phyloP scores from a whole-genome alignment of 2,329 filamentous ascomycete genomes.

The Beauveria bassiana region DNA sequence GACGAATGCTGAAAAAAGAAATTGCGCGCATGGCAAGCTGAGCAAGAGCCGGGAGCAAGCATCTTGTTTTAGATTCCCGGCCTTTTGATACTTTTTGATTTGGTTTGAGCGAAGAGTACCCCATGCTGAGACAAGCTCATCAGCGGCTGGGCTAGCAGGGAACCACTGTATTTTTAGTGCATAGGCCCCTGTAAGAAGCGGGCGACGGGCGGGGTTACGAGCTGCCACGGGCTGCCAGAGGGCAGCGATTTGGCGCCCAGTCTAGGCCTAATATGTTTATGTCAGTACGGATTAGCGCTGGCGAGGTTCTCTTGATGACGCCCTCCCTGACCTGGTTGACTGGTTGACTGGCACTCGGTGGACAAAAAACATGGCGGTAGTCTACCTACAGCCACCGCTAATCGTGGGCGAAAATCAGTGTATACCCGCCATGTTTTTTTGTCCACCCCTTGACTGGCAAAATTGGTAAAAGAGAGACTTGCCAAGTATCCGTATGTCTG shows the following conservation, averaged over 20 bases:
- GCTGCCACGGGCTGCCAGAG: too few relatives aligned
- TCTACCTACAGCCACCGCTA: too few relatives aligned
- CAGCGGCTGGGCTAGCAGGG: neutral
- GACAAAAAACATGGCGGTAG: too few relatives aligned
- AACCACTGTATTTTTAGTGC: neutral
- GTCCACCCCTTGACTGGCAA: too few relatives aligned
- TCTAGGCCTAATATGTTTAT: neutral
- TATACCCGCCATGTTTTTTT: too few relatives aligned
- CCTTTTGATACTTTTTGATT: neutral
- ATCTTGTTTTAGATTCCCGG: neutral
- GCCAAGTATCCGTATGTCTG: neutral
- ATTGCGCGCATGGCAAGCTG: too few relatives aligned
- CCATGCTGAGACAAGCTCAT: neutral
- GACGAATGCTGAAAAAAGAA: neutral
- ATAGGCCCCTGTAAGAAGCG: neutral
- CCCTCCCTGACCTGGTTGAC: neutral
- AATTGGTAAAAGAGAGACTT: too few relatives aligned
- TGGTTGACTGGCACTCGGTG: too few relatives aligned
- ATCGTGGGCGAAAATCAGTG: too few relatives aligned
- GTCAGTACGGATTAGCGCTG: neutral
- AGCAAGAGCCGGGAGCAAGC: neutral
- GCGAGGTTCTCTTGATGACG: neutral
- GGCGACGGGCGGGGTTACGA: too few relatives aligned
- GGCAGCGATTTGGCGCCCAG: neutral
- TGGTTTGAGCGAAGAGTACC: neutral